Evolutionary conservation across 805 yeast species (phyloP), one percentile per base, ranked within the genome.

Genomic region (Debaryomyces tyrocola): DNA sequence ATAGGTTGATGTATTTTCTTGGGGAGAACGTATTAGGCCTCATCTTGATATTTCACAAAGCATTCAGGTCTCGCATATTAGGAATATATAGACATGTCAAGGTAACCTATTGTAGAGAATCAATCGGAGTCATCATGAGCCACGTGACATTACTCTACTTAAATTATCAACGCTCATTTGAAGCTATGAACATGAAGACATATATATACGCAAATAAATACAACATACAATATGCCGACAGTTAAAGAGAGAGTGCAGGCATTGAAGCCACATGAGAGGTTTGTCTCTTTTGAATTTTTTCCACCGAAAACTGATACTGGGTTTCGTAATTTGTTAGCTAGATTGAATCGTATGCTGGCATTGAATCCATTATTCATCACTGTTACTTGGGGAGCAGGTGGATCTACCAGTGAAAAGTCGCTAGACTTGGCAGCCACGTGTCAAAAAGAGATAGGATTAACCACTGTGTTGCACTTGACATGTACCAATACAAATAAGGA

Each of bases 321-420:
- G 55, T 78, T 87, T 63, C 78, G 86, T 52, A 94, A 94, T 67
- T 70, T 94, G 51, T 73, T 87, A 41, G 90, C 91, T 24, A 85
- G 99, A 66, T 80, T 94, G 68, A 82, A 82, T 58, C 83, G 99
- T 59, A 85, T 94, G 91, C 82, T 88, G 52, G 85, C 86, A 3
- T 69, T 94, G 51, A 91, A 90, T 46, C 98, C 98, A 3, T 70
- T 85, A 12, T 95, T 94, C 63, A 84, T 92, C 45, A 89, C 96
- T 3, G 86, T 94, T 11, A 94, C 99, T 0, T 94, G 98, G 97
- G 99, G 98, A 29, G 98, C 99, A 4, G 98, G 98, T 35, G 99
- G 99, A 2, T 83, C 96, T 4, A 90, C 97, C 8, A 82, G 92
- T 40, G 85, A 81, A 41, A 90, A 90, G 69, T 88, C 97, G 0